Percentiles rank a stretch among this genome's conserved stretches.
Conservation (phyloP, 2,329 filamentous ascomycete genomes). For the Dendryphion nanum region DNA sequence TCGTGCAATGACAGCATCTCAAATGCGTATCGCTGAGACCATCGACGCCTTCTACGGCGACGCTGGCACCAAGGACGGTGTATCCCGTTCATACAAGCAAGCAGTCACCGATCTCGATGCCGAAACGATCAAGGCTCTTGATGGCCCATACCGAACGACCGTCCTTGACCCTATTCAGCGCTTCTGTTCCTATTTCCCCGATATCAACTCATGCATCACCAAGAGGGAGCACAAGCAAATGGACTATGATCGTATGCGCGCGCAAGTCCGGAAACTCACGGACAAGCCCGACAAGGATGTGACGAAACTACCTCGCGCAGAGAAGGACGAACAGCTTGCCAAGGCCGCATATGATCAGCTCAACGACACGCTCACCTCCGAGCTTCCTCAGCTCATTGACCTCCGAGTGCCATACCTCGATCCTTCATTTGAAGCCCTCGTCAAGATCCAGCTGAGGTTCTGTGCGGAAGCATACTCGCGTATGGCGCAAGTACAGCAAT, state of each 20-base stretch:
- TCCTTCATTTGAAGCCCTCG: constrained; percentile 93
- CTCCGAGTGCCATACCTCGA: constrained; percentile 95
- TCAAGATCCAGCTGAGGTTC: constrained; percentile 97
- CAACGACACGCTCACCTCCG: constrained; percentile 91
- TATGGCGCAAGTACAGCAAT: constrained; percentile 99
- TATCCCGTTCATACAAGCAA: constrained; percentile 96
- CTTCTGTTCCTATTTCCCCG: constrained; percentile 98
- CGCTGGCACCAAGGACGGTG: constrained; percentile 88
- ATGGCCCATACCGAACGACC: constrained; percentile 91
- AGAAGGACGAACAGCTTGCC: constrained; percentile 95
- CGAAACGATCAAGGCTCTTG: constrained; percentile 96
- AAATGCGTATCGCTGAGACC: constrained; percentile 98
- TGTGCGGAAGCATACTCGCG: constrained; percentile 96
- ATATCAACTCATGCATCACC: constrained; percentile 99
- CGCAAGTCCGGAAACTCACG: constrained; percentile 93
- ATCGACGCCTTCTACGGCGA: constrained; percentile 99
- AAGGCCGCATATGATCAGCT: constrained; percentile 92
- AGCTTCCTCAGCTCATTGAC: constrained; percentile 94
- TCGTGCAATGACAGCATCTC: constrained; percentile 97
- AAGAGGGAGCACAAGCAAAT: constrained; percentile 98
- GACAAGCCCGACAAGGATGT: constrained; percentile 99
- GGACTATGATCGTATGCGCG: constrained; percentile 94
- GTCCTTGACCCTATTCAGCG: constrained; percentile 93
- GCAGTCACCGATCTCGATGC: constrained; percentile 96
- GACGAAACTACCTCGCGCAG: constrained; percentile 89